A percentile compares a stretch with the other conserved stretches of the same genome.
phyloP scores from a whole-genome alignment of 1,284 basidiomycete genomes.

The Naganishia liquefaciens region DNA sequence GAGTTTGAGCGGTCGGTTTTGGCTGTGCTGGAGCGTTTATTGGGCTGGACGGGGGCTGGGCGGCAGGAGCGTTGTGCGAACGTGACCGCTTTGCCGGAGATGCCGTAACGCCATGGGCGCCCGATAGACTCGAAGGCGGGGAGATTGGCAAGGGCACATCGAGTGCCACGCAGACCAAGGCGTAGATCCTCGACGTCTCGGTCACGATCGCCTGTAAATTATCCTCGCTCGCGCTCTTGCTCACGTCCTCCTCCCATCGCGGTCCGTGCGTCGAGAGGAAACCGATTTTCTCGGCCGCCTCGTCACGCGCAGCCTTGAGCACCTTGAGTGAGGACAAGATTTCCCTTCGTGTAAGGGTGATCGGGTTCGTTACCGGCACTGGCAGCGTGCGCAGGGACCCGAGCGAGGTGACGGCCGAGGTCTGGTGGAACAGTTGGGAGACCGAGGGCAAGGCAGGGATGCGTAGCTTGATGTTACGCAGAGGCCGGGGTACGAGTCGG shows the following conservation, averaged over 20 bases:
- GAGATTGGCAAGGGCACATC: conserved; percentile 36
- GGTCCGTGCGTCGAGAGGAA: conserved; percentile 48
- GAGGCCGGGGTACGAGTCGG: conserved; percentile 26
- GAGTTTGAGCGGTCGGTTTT: conserved; percentile 37
- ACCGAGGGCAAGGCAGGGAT: conserved; percentile 32
- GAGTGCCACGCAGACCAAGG: conserved; percentile 44
- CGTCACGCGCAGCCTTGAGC: conserved; percentile 41
- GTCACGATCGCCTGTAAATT: conserved; percentile 38
- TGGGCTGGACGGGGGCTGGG: neutral
- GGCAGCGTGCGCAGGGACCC: conserved; percentile 26
- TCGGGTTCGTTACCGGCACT: conserved; percentile 37
- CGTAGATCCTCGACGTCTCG: conserved; percentile 47
- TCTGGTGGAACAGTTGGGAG: conserved; percentile 21
- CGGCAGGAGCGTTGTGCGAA: conserved; percentile 11
- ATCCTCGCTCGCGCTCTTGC: conserved; percentile 28
- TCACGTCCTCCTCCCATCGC: conserved; percentile 37
- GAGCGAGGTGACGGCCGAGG: conserved; percentile 14
- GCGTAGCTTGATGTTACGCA: conserved; percentile 32
- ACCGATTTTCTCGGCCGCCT: conserved; percentile 43
- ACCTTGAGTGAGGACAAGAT: conserved; percentile 44
- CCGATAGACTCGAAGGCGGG: neutral
- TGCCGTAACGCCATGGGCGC: neutral
- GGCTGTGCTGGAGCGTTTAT: conserved; percentile 25
- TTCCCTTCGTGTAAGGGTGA: conserved; percentile 49
- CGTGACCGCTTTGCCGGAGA: conserved; percentile 4